Evolutionary conservation across 2,329 filamentous ascomycete genomes (phyloP).

Genomic region (Venturia carpophila): DNA sequence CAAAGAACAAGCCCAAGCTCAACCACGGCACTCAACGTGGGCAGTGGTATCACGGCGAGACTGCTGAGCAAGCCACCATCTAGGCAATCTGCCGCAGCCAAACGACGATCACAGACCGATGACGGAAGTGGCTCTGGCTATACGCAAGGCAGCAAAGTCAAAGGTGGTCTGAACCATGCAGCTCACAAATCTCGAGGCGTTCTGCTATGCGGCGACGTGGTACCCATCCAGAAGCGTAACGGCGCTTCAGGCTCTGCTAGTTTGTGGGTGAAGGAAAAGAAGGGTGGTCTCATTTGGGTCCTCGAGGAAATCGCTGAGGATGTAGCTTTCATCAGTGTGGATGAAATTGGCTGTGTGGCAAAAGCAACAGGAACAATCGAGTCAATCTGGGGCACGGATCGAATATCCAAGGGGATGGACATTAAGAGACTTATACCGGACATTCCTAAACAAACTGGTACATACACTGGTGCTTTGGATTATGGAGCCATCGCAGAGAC

Average conservation of each 20-base stretch:
- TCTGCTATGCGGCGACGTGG: conserved; percentile 90
- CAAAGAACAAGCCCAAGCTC: conserved; percentile 31
- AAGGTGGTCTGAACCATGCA: conserved; percentile 57
- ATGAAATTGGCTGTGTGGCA: conserved; percentile 67
- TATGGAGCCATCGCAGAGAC: conserved; percentile 64
- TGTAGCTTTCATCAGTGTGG: conserved; percentile 66
- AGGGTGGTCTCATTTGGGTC: conserved; percentile 90
- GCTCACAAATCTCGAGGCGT: conserved; percentile 78
- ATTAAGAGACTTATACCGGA: conserved; percentile 72
- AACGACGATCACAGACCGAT: conserved; percentile 56
- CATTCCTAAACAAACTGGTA: conserved; percentile 69
- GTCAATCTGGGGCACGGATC: conserved; percentile 74
- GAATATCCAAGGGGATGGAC: conserved; percentile 60
- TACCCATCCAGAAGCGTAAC: conserved; percentile 94
- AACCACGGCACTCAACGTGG: conserved; percentile 50
- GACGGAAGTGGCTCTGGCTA: conserved; percentile 47
- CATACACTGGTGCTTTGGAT: conserved; percentile 65
- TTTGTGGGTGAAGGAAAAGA: conserved; percentile 97
- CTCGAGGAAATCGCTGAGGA: conserved; percentile 97
- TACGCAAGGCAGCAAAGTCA: conserved; percentile 39
- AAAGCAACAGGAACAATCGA: conserved; percentile 67
- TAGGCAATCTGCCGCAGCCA: conserved; percentile 43
- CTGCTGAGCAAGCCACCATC: conserved; percentile 75
- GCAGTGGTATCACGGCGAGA: conserved; percentile 79
- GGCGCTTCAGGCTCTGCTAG: conserved; percentile 86